Evolutionary conservation across 2,329 filamentous ascomycete species (phyloP).

Genomic region (Zelopaecilomyces penicillatus): DNA sequence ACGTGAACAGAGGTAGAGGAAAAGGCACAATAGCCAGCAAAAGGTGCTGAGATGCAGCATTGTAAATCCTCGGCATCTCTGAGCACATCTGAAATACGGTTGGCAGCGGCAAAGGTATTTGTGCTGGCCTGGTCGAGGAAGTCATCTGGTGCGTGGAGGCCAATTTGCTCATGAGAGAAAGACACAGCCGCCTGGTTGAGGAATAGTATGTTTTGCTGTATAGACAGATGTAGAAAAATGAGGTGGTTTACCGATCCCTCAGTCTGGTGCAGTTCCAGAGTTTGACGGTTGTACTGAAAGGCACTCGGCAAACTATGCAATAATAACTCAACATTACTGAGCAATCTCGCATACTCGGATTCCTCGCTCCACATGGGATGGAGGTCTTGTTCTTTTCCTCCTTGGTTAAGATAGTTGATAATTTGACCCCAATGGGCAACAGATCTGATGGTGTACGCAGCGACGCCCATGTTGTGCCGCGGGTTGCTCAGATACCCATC

Average conservation of each 20-base stretch:
- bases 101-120: constrained; percentile 74
- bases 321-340: constrained; percentile 63
- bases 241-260: constrained; percentile 87
- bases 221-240: constrained; percentile 80
- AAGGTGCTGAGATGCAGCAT: constrained; percentile 78
- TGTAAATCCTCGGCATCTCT: constrained; percentile 61
- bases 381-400: constrained; percentile 70
- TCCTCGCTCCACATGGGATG: constrained; percentile 73
- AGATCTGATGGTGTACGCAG: constrained; percentile 78
- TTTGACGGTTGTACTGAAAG: constrained; percentile 70
- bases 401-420: constrained; percentile 83
- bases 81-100: constrained; percentile 76
- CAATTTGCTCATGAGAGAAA: constrained; percentile 53
- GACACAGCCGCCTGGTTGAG: constrained; percentile 81
- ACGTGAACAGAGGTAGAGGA: constrained; percentile 92
- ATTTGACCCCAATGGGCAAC: constrained; percentile 87
- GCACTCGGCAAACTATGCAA: constrained; percentile 58
- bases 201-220: constrained; percentile 85
- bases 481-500: constrained; percentile 58
- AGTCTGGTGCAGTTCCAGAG: constrained; percentile 74
- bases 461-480: constrained; percentile 85
- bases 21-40: constrained; percentile 91
- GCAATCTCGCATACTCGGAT: constrained; percentile 67
- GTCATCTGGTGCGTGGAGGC: constrained; percentile 63
- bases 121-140: constrained; percentile 70